Evolutionary conservation across 23 red algal genomes (phyloP), one percentile per base, ranked within the genome.

Genomic region (Gracilariopsis chorda): DNA sequence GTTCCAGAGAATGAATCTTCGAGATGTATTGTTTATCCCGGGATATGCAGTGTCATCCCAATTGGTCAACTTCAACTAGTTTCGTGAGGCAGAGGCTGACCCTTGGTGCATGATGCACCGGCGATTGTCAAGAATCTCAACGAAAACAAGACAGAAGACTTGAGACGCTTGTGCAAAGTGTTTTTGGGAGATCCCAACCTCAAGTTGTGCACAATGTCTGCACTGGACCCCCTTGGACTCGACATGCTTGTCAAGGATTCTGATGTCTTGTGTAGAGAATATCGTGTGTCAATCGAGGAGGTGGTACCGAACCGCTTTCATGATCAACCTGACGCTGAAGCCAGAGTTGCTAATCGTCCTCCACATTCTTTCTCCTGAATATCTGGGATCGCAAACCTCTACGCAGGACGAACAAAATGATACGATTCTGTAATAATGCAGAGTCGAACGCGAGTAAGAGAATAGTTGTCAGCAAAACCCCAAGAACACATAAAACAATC

Each of bases 161-260:
- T 98, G 52, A 43, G 87, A 42, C 68, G 79, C 34, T 84, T 98
- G 68, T 95, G 92, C 72, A 68, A 87, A 30, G 86, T 95, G 6
- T 98, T 98, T 48, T 48, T 95, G 57, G 88, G 92, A 7, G 86
- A 95, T 43, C 78, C 83, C 9, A 86, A 87, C 51, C 62, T 80
- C 23, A 82, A 87, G 69, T 39, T 76, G 47, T 84, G 74, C 23
- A 79, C 63, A 11, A 94, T 98, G 53, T 80, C 73, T 55, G 78
- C 69, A n/a, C 51, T 98, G 27, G 96, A 98, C 51, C 90, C 93
- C 25, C 87, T 98, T 33, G 96, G 96, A 6, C 92, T 98, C 69
- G 93, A 98, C 74, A 78, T 98, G 63, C 80, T 93, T 11, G 96
- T 98, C 53, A 49, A 82, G 52, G 88, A 82, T 59, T 68, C 60